Conservation (phyloP, 2,329 filamentous ascomycete species). For the Diaporthe citri region DNA sequence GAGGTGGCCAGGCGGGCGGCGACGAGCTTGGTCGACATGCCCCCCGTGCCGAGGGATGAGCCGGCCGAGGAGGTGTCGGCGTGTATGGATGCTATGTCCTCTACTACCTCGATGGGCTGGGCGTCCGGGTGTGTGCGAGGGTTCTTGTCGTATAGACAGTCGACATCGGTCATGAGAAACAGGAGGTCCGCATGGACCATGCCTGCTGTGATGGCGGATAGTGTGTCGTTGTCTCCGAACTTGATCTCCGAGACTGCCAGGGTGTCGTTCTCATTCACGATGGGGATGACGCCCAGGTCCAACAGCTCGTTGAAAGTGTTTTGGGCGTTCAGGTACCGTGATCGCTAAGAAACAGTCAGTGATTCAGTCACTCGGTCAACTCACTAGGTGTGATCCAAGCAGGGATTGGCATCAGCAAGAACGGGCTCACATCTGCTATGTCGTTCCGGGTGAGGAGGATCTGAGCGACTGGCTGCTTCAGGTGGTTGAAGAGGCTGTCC, state of each 20-base stretch:
- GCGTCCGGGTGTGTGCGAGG: conserved; percentile 88
- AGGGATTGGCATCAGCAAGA: neutral
- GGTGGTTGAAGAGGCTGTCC: conserved; percentile 91
- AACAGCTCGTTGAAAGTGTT: conserved; percentile 93
- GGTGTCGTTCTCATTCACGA: conserved; percentile 99
- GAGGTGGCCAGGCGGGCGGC: conserved; percentile 93
- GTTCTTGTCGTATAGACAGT: conserved; percentile 97
- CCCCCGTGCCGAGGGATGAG: conserved; percentile 90
- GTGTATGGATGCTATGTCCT: conserved; percentile 84
- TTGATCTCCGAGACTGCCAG: conserved; percentile 98
- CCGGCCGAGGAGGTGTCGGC: conserved; percentile 93
- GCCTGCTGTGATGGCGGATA: conserved; percentile 94
- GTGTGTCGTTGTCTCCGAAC: conserved; percentile 98
- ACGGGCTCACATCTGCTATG: conserved; percentile 83
- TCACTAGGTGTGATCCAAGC: neutral
- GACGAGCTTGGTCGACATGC: conserved; percentile 98
- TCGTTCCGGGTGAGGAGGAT: conserved; percentile 95
- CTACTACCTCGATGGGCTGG: conserved; percentile 89
- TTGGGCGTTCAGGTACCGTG: conserved; percentile 95
- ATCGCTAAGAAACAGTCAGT: conserved; percentile 67
- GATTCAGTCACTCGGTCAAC: conserved; percentile 34
- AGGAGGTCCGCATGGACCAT: conserved; percentile 98
- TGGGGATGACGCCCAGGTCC: conserved; percentile 95
- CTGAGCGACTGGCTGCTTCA: conserved; percentile 92
- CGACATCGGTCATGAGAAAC: conserved; percentile 99